Percentiles rank a stretch among this genome's conserved stretches.
phyloP scores from a whole-genome alignment of 1,139 yeast genomes.

The Nematodospora anomalae region DNA sequence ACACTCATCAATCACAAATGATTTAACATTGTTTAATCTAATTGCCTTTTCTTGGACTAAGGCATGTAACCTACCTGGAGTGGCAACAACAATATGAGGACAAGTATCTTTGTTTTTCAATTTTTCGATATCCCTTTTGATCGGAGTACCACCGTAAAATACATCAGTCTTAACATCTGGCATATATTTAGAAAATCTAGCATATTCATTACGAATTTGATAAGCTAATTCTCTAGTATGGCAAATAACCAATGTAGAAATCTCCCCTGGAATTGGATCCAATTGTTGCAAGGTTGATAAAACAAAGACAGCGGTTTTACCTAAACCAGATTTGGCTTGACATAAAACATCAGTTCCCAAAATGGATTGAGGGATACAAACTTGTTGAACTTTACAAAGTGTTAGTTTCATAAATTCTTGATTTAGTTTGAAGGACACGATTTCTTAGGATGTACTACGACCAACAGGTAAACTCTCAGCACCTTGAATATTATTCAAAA shows the following conservation, averaged over 20 bases:
- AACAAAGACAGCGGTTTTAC: slow-evolving; percentile 98
- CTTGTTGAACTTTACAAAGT: slow-evolving; percentile 75
- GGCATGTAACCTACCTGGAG: slow-evolving; percentile 97
- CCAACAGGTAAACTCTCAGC: neutral
- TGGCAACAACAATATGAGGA: slow-evolving; percentile 96
- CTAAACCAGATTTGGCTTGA: slow-evolving; percentile 99
- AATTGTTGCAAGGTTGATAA: slow-evolving; percentile 94
- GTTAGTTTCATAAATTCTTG: slow-evolving; percentile 2
- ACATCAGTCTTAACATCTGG: slow-evolving; percentile 97
- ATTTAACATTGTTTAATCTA: slow-evolving; percentile 86
- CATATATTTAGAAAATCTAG: slow-evolving; percentile 97
- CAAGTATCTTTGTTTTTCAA: slow-evolving; percentile 91
- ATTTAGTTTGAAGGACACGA: slow-evolving; percentile 2
- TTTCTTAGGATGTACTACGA: slow-evolving; percentile 3
- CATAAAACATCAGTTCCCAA: slow-evolving; percentile 97
- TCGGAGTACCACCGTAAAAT: slow-evolving; percentile 94
- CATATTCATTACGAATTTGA: slow-evolving; percentile 96
- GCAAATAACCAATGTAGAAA: slow-evolving; percentile 90
- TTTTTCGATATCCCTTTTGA: slow-evolving; percentile 81
- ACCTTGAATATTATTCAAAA: neutral
- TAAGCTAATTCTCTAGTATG: slow-evolving; percentile 99
- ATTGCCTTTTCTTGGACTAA: slow-evolving; percentile 88
- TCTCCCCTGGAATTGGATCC: slow-evolving; percentile 97
- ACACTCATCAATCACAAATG: slow-evolving; percentile 97
- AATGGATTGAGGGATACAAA: slow-evolving; percentile 96